Base-by-base conservation (phyloP, 768 basidiomycete species). In the Lenzites betulinus region DNA sequence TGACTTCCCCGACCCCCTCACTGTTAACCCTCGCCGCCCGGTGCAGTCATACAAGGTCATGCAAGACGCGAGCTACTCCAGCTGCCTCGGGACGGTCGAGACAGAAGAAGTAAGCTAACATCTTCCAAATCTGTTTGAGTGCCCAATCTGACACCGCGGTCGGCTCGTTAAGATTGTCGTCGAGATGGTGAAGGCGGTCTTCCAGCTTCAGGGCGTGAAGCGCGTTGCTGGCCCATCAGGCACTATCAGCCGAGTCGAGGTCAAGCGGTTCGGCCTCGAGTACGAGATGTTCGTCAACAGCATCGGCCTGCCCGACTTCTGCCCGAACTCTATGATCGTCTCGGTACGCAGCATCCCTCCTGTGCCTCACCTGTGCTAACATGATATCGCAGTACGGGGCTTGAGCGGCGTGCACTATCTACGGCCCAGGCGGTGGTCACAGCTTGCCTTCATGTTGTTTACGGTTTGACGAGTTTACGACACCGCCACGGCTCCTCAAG, bases 171-270 rank as follows among this genome's bases (percentile, higher is more conserved):
- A 64, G 64, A 60, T 61, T 25, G 36, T 80, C 28, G 70, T 77
- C 4, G 79, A 82, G 62, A 76, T 79, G 39, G 65, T 84, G 51
- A 77, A 76, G 67, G 73, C 71, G n/a, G 70, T 85, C 33, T 81
- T 83, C 72, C 61, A 63, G 42, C 67, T 74, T 25, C 75, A 76
- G 63, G 80, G 80, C 63, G 59, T 83, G 36, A 77, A 79, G 23
- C 78, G 80, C 35, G 82, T 80, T 1, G 71, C 76, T 15, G 82
- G 81, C 1, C 65, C 73, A 49, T 70, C 77, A 12, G 84, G 83
- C 1, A 65, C 60, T 33, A 70, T 82, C 22, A 67, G 68, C 23
- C 67, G 74, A 5, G 77, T 77, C 61, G 64, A 64, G 46, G 52
- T 75, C 13, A 69, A 72, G 39, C 72, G 75, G 56, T 76, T 75